Evolutionary conservation across 1,284 basidiomycete species (phyloP), one percentile per base, ranked within the genome.

Genomic region (Sanghuangporus sanghuang): DNA sequence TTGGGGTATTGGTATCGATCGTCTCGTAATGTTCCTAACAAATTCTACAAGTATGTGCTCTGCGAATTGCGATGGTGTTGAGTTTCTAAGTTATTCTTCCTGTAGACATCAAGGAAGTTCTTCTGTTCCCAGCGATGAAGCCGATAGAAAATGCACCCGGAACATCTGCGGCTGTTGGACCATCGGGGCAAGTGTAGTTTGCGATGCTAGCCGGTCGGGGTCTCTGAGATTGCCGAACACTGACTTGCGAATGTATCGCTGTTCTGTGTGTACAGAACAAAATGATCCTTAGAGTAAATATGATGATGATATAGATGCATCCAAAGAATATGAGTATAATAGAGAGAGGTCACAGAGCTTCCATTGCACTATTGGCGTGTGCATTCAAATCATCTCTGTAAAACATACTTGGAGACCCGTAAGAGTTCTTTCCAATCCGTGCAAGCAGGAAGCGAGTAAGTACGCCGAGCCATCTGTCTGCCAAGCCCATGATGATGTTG

Each of bases 11-110:
- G 95, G 95, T 65, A 92, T 97, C 69, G 95, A 97, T 74, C 88
- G 94, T 67, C 80, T 97, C 39, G 92, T 96, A 76, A 97, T 97
- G 95, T 96, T 97, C 87, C 79, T 97, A 63, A 95, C 94, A 11
- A 87, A 97, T 77, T 95, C 91, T 35, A 88, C 86, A 18, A 96
- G 91, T 93, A 69, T 69, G 89, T 82, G 6, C 36, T 21, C 12
- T 6, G 32, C 2, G 36, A 23, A 32, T 42, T 48, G 9, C 11
- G n/a, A 36, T 36, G 38, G 46, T 11, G 42, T 32, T 16, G 59
- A 16, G 21, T n/a, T 46, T 12, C n/a, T 55, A 64, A 69, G 67
- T 68, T 63, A 64, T 69, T 63, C 70, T 58, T 32, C 12, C 18
- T 68, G 56, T 71, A 92, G 91, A 92, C 70, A 94, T 94, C 81